A percentile compares a stretch with the other conserved stretches of the same genome.
phyloP scores from a whole-genome alignment of 1,284 basidiomycete genomes.

The Melampsora medusae region DNA sequence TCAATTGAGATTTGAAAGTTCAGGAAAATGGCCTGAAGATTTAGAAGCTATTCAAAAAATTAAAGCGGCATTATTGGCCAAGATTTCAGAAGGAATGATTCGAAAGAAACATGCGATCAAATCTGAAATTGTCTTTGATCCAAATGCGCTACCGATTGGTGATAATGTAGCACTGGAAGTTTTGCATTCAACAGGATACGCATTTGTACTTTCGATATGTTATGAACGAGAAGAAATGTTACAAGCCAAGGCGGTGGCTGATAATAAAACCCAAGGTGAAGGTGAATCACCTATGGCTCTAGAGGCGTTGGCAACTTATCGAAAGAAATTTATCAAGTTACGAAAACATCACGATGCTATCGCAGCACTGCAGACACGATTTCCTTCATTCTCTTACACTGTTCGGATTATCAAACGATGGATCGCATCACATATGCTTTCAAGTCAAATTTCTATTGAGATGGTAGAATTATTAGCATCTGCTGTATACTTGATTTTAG shows the following conservation, averaged over 20 bases:
- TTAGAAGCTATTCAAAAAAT: slow-evolving; percentile 87
- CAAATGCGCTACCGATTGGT: slow-evolving; percentile 62
- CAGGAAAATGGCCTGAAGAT: slow-evolving; percentile 92
- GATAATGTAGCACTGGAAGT: slow-evolving; percentile 76
- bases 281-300: slow-evolving; percentile 57
- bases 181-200: slow-evolving; percentile 76
- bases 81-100: slow-evolving; percentile 63
- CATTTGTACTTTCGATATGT: slow-evolving; percentile 78
- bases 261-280: slow-evolving; percentile 51
- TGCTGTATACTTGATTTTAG: slow-evolving; percentile 58
- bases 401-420: slow-evolving; percentile 87
- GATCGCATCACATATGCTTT: slow-evolving; percentile 75
- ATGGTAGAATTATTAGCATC: slow-evolving; percentile 81
- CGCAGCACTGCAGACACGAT: slow-evolving; percentile 73
- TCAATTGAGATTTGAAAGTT: slow-evolving; percentile 82
- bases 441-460: slow-evolving; percentile 71
- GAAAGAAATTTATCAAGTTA: slow-evolving; percentile 69
- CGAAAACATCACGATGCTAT: slow-evolving; percentile 84
- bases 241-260: slow-evolving; percentile 65
- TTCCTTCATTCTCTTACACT: slow-evolving; percentile 75
- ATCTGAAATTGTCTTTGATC: slow-evolving; percentile 55
- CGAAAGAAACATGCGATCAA: slow-evolving; percentile 59
- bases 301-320: slow-evolving; percentile 67
- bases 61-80: slow-evolving; percentile 79
- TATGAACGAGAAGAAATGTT: slow-evolving; percentile 81